phyloP scores from a whole-genome alignment of 805 yeast genomes.

The Saturnispora besseyi region DNA sequence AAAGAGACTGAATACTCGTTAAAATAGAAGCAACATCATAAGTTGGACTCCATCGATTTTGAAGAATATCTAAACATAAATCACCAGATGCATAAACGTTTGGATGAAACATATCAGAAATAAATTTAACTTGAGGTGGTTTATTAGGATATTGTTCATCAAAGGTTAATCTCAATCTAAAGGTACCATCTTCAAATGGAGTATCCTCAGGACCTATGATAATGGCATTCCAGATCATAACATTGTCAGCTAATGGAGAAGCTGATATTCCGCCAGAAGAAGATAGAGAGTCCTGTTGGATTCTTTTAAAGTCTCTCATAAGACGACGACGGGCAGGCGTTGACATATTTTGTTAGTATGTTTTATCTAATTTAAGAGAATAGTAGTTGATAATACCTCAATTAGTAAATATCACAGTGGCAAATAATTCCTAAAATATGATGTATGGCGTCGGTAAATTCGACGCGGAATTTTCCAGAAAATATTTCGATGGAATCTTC shows the following conservation, averaged over 20 bases:
- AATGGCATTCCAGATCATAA: slow-evolving; percentile 97
- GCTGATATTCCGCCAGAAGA: slow-evolving; percentile 94
- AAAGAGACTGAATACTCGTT: slow-evolving; percentile 82
- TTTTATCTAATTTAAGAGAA: not conserved
- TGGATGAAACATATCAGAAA: slow-evolving; percentile 95
- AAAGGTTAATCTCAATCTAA: slow-evolving; percentile 74
- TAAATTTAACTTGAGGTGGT: slow-evolving; percentile 87
- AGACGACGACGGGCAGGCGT: slow-evolving; percentile 98
- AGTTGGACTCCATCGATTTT: slow-evolving; percentile 97
- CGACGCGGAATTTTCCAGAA: slow-evolving; percentile 8
- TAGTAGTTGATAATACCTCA: not conserved
- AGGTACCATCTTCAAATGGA: slow-evolving; percentile 97
- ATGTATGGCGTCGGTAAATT: not conserved
- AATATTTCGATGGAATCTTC: not conserved
- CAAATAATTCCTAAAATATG: not conserved
- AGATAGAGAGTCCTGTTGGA: slow-evolving; percentile 78
- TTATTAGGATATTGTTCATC: slow-evolving; percentile 97
- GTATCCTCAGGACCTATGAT: slow-evolving; percentile 97
- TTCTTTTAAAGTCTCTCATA: slow-evolving; percentile 97
- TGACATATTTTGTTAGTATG: slow-evolving; percentile 49
- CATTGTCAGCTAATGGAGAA: slow-evolving; percentile 93
- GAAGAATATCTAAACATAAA: slow-evolving; percentile 88
- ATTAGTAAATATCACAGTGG: not conserved
- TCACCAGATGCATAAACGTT: slow-evolving; percentile 95
- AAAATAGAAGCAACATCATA: slow-evolving; percentile 93